Evolutionary conservation across 2,329 filamentous ascomycete species (phyloP), one percentile per base, ranked within the genome.

Genomic region (Diplocarpon mali): DNA sequence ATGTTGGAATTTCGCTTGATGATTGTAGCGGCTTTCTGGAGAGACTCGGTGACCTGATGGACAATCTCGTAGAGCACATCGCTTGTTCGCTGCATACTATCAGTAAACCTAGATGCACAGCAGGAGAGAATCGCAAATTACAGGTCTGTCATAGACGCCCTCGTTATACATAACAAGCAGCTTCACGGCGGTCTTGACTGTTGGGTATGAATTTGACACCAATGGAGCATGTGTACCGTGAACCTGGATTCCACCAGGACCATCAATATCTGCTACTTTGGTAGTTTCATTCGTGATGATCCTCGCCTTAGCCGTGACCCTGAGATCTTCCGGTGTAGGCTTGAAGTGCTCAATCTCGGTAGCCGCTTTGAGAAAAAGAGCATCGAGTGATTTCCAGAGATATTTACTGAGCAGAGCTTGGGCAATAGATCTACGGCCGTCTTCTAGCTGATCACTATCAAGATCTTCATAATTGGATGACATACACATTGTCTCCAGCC

Each of bases 41-140:
- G 75, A 3, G 89, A 88, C 41, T 82, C 68, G 0, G 89, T 95
- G 1, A 89, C 92, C 64, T 93, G 86, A 57, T 90, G 84, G 20
- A 98, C 86, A 53, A 96, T 92, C 57, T 80, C 79, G 60, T 85
- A 82, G 5, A 81, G 80, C 3, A 85, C 69, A 54, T 85, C 80
- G 15, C 52, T 45, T 14, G 46, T 51, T 46, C 51, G 51, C 57
- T 59, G 29, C 14, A 35, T 36, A 34, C 39, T 24, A 27, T 49
- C 13, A 27, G 37, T 17, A 24, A 24, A 24, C 20, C 3, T 24
- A 4, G 20, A 34, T 17, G 14, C 13, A 12, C 6, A 29, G 5
- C 6, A 31, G 10, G n/a, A 40, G 20, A 27, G 12, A 35, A 35
- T 16, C 14, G 13, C 5, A 15, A 49, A 55, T 54, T 57, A 59